Base-by-base conservation (phyloP, 2,329 filamentous ascomycete species). In the Teratosphaeria gauchensis region DNA sequence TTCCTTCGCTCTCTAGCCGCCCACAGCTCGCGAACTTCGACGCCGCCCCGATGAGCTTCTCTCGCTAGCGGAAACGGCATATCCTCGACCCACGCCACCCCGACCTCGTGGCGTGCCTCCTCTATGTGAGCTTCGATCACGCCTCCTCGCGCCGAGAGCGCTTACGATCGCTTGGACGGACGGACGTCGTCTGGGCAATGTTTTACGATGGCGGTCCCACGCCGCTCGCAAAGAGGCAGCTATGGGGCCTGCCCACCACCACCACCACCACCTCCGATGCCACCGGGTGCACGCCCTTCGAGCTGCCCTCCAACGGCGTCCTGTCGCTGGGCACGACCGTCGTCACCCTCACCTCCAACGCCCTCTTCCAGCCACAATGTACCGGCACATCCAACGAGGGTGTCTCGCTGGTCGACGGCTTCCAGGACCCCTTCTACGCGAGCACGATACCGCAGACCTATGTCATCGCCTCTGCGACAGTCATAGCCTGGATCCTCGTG, bases 401-500 rank as follows among this genome's bases (percentile, higher is more conserved):
- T 63, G 68, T 76, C 63, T 76, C 78, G 51, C 77, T 78, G 61
- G 74, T 86, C 62, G 82, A 86, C 61, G 84, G 91, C 72, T 83
- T 89, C 57, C 81, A 84, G 63, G 90, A 95, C 68, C 91, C 91
- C 8, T 99, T 99, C 74, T 96, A 95, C 74, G 88, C 92, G 57
- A 96, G 92, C 42, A 91, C 90, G 21, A 92, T 94, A 52, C 92
- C 94, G 14, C 91, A 95, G 74, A 88, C 89, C 68, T 99, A 96
- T 71, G 92, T 92, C 53, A 88, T 97, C 57, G 91, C 91, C 58
- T 89, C 91, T 16, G 90, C 90, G 19, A 97, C 92, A 0, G 88
- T 96, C 58, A 87, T 95, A 55, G 88, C 91, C 54, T 97, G 95
- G 75, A 88, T 95, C 71, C 84, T 97, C 53, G 87, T 96, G 65